Percentiles rank a stretch among this genome's conserved stretches.
Evolutionary conservation across 1,284 basidiomycete species (phyloP).

Genomic region (Calocybe gambosa): DNA sequence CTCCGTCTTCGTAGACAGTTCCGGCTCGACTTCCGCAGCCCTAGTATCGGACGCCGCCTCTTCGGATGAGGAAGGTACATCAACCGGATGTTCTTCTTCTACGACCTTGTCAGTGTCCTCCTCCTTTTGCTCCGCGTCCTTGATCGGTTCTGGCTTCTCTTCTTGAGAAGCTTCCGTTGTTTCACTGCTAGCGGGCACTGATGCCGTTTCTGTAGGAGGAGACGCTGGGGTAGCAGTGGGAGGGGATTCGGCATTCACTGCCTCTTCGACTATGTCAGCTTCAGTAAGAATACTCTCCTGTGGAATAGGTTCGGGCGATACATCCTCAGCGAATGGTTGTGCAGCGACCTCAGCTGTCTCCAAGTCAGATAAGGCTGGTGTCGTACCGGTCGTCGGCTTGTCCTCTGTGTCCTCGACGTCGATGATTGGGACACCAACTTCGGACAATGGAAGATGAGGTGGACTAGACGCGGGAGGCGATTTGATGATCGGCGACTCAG

Average conservation of each 20-base stretch:
- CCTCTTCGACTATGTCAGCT: background rate
- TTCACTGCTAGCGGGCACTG: background rate
- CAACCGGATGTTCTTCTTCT: background rate
- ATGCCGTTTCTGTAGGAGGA: background rate
- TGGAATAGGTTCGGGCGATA: background rate
- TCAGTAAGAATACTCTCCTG: background rate
- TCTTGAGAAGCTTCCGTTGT: no score
- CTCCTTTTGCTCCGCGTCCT: background rate
- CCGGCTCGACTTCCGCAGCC: background rate
- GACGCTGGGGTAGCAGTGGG: background rate
- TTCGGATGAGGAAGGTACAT: background rate
- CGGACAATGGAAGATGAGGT: background rate
- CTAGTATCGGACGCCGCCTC: background rate
- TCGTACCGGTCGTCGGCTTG: background rate
- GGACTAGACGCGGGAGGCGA: conserved; percentile 6
- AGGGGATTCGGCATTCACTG: background rate
- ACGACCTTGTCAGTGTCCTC: background rate
- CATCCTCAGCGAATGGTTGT: background rate
- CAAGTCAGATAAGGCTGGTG: background rate
- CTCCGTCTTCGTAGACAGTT: background rate
- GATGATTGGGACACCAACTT: background rate
- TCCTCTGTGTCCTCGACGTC: background rate
- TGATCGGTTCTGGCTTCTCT: background rate
- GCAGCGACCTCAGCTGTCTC: background rate
- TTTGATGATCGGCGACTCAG: conserved; percentile 14